Conservation (phyloP, 1,284 basidiomycete genomes). For the Cryptococcus sp. region DNA sequence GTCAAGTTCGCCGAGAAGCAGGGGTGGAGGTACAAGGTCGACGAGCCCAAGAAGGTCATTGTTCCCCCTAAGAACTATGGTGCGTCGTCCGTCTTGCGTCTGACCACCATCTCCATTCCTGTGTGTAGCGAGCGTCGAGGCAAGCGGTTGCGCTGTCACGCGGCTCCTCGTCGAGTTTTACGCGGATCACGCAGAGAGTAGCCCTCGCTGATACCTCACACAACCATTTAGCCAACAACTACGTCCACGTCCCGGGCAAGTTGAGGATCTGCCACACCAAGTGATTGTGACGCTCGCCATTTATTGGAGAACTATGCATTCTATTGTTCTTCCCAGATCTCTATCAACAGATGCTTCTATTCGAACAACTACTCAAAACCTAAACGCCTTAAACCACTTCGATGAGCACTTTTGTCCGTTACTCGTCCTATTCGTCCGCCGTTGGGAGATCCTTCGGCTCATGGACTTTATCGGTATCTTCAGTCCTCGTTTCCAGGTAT, state of each 20-base stretch:
- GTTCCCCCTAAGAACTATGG: slow-evolving; percentile 90
- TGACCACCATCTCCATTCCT: not conserved
- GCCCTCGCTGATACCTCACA: not conserved
- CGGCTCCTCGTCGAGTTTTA: no score
- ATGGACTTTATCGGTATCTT: slow-evolving; percentile 5
- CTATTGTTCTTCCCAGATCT: no score
- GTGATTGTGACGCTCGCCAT: slow-evolving; percentile 56
- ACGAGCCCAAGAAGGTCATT: slow-evolving; percentile 67
- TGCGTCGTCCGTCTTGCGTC: slow-evolving; percentile 21
- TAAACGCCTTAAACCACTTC: no score
- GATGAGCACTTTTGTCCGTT: no score
- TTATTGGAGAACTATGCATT: no score
- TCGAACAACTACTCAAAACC: no score
- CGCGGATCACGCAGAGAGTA: no score
- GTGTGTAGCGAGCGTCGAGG: no score
- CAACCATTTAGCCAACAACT: slow-evolving; percentile 68
- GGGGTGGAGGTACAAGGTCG: slow-evolving; percentile 61
- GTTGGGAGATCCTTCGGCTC: slow-evolving; percentile 16
- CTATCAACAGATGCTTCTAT: no score
- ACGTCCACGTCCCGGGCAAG: slow-evolving; percentile 75
- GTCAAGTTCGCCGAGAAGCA: slow-evolving; percentile 70
- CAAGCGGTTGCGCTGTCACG: no score
- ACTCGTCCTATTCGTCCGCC: slow-evolving; percentile 11
- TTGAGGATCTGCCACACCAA: slow-evolving; percentile 90
- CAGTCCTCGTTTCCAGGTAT: slow-evolving; percentile 9